Base-by-base conservation (phyloP, 495 filamentous ascomycete genomes). In the Lasiosphaeria ovina region DNA sequence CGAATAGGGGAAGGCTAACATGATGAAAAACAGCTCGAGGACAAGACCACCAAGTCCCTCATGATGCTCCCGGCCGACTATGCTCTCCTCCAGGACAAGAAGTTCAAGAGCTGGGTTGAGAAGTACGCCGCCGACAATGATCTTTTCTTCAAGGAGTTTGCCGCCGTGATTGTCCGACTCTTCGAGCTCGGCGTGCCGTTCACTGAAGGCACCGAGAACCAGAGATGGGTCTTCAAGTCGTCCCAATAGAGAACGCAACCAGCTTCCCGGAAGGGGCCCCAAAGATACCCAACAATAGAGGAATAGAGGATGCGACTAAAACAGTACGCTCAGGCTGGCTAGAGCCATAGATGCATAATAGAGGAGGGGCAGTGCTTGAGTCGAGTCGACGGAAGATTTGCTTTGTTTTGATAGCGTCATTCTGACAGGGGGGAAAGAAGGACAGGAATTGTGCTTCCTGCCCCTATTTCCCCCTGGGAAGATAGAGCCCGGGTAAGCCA, bases 51-150 rank as follows among this genome's bases (percentile, higher is more conserved):
- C 66, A 90, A 92, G 82, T 83, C 82, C 51, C 78, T 98, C 66
- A 98, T 98, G 94, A 98, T 98, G 94, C 79, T 98, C 68, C 94
- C 94, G 59, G 87, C 91, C 58, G 94, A 98, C 71, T 86, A 95
- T 77, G 91, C 86, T 38, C 76, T 98, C 52, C 74, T 94, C 74
- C 87, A 92, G 78, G 94, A 98, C 78, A 91, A 93, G 82, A 79
- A 76, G 54, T 96, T 98, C 85, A 86, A 82, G 79, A 77, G 83
- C 70, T 88, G 89, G 71, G 92, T 94, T 49, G 86, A 96, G 77
- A 86, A 87, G 70, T 98, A 97, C 75, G 93, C 93, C 62, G 90
- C 91, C 81, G 91, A 97, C 79, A 89, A 90, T 69, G 88, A 91
- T 59, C 81, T 79, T 40, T 98, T 96, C 85, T 98, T 97, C 83